Percentiles rank a stretch among this genome's conserved stretches.
Conservation (phyloP, 352 stramenopile species). For the Phytophthora crassamura region DNA sequence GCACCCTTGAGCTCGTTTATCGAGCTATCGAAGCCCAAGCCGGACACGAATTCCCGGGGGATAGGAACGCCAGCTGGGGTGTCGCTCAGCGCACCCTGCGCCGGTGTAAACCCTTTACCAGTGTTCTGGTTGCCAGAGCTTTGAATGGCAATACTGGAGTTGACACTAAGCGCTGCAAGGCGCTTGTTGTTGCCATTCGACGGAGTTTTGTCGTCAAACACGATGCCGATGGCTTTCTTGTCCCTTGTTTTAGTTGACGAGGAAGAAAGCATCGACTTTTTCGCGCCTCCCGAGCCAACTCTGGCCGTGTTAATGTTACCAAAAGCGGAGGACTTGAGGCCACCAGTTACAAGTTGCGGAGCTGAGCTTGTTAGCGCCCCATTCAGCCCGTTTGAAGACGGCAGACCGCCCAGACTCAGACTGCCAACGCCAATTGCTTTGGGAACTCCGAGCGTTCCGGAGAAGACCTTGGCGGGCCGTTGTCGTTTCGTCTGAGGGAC, state of each 20-base stretch:
- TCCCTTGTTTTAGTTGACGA: constrained; percentile 13
- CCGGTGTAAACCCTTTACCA: not conserved
- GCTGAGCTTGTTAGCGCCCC: constrained; percentile 9
- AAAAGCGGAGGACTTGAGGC: constrained; percentile 7
- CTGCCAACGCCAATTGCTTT: constrained; percentile 7
- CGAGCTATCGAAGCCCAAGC: constrained; percentile 15
- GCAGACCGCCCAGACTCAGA: constrained; percentile 10
- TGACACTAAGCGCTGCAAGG: constrained; percentile 9
- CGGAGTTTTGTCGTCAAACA: constrained; percentile 17
- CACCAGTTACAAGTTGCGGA: constrained; percentile 1
- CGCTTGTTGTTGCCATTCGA: constrained; percentile 8
- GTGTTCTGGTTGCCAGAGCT: constrained; percentile 7
- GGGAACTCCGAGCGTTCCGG: not conserved
- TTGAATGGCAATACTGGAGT: not conserved
- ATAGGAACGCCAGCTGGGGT: not conserved
- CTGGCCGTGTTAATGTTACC: constrained; percentile 3
- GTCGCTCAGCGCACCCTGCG: not conserved
- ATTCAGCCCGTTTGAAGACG: not conserved
- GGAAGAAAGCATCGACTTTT: constrained; percentile 10
- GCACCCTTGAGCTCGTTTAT: not conserved
- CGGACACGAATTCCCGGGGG: constrained; percentile 25
- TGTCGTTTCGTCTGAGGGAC: constrained; percentile 11
- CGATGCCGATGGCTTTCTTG: constrained; percentile 11
- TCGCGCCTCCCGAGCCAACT: constrained; percentile 10
- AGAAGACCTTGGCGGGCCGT: constrained; percentile 9